Percentiles rank a stretch among this genome's conserved stretches.
Evolutionary conservation across 306 rosid species (phyloP).

Genomic region (Ziziphus jujuba): DNA sequence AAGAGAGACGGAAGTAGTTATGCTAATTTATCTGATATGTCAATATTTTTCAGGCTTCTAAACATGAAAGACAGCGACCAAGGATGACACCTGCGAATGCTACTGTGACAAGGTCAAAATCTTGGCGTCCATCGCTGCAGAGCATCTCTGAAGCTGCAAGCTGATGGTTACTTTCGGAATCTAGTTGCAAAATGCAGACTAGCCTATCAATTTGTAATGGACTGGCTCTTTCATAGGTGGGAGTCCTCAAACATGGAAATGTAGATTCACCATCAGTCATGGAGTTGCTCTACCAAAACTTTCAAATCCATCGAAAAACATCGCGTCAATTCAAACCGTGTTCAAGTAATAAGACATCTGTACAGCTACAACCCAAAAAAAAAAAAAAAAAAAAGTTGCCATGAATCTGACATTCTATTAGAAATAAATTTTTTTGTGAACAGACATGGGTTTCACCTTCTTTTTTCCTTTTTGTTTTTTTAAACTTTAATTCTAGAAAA

Average conservation of each 20-base stretch:
- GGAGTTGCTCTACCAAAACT: conserved; percentile 35
- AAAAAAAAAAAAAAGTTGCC: conserved; percentile 19
- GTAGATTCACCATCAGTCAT: conserved; percentile 15
- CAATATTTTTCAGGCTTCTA: conserved; percentile 54
- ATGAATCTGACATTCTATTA: conserved; percentile 40
- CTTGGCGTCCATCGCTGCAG: conserved; percentile 91
- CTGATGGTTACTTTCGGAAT: conserved; percentile 29
- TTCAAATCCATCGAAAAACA: conserved; percentile 43
- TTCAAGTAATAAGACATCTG: conserved; percentile 42
- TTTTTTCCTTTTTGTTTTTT: conserved; percentile 22
- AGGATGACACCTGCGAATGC: conserved; percentile 51
- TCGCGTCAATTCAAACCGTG: conserved; percentile 36
- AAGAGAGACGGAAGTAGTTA: neutral
- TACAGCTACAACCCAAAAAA: conserved; percentile 53
- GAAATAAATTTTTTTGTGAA: conserved; percentile 34
- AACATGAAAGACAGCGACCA: conserved; percentile 54
- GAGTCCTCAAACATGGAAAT: conserved; percentile 27
- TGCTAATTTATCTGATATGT: neutral
- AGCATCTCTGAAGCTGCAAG: conserved; percentile 77
- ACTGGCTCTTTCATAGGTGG: conserved; percentile 31
- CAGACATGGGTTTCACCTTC: conserved; percentile 22
- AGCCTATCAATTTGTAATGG: conserved; percentile 16
- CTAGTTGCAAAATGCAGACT: conserved; percentile 21
- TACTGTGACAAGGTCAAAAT: conserved; percentile 51
- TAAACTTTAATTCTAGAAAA: conserved; percentile 21